Evolutionary conservation across 352 stramenopile species (phyloP), one percentile per base, ranked within the genome.

Genomic region (Pythium insidiosum): DNA sequence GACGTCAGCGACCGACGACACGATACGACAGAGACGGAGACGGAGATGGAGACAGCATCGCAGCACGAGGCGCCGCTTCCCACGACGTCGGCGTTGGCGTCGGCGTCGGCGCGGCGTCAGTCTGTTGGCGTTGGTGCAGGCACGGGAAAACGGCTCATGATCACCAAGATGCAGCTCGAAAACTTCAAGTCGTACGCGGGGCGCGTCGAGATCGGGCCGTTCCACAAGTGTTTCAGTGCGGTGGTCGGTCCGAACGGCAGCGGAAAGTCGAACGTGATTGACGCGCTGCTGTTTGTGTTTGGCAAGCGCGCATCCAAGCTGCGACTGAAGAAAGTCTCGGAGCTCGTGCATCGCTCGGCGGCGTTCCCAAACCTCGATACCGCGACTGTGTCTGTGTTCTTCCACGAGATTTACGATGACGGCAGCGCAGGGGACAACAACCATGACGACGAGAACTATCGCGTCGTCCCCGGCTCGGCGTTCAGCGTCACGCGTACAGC

Each of bases 111-210:
- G n/a, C n/a, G n/a, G n/a, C n/a, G n/a, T n/a, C n/a, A n/a, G n/a
- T n/a, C n/a, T n/a, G n/a, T n/a, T 38, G 6, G 25, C 26, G 10
- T 18, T 10, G 16, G 25, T 7, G 29, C 38, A 2, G 20, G 40
- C 35, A 66, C 70, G 5, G 50, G 61, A 25, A 79, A 78, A 53
- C 84, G 95, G 2, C 66, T 98, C 6, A 96, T 98, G 84, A 98
- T 98, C 63, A 97, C 85, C 7, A 98, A 97, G 68, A 98, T 99
- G 84, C 86, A 80, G 61, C 63, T 99, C 37, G 92, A 99, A 66
- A 99, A 99, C 63, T 99, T 99, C 71, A 99, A 99, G 71, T 98
- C 90, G 26, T 99, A 99, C 68, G 97, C 95, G 5, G 96, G 96
- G 0, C 70, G 84, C 33, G 84, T 90, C 20, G 88, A 97, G 56